Percentiles rank a stretch among this genome's conserved stretches.
phyloP scores from a whole-genome alignment of 2,329 filamentous ascomycete species.

The Metarhizium guizhouense region DNA sequence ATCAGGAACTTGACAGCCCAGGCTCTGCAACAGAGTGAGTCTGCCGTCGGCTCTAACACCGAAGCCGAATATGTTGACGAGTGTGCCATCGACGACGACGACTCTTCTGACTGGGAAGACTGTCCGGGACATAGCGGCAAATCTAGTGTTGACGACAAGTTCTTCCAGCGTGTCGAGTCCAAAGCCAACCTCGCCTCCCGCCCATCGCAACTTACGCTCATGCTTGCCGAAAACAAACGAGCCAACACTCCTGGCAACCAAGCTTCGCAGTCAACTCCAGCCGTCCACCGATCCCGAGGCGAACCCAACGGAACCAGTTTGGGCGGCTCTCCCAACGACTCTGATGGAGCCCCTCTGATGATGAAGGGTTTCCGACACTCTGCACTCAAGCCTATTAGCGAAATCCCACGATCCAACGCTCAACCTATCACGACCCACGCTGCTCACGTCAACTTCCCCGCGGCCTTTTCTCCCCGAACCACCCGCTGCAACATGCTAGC shows the following conservation, averaged over 20 bases:
- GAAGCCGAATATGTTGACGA: slow-evolving; percentile 63
- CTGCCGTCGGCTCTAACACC: slow-evolving; percentile 27
- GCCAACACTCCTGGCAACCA: slow-evolving; percentile 61
- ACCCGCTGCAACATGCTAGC: slow-evolving; percentile 93
- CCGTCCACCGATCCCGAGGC: slow-evolving; percentile 57
- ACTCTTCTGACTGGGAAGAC: slow-evolving; percentile 51
- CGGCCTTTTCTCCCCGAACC: slow-evolving; percentile 80
- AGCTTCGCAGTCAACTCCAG: slow-evolving; percentile 57
- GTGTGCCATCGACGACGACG: slow-evolving; percentile 71
- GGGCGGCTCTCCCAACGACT: slow-evolving; percentile 46
- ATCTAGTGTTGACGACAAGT: slow-evolving; percentile 71
- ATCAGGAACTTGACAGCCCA: slow-evolving; percentile 68
- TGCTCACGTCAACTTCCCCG: slow-evolving; percentile 55
- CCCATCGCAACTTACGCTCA: slow-evolving; percentile 80
- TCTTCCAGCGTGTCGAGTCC: slow-evolving; percentile 89
- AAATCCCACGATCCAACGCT: slow-evolving; percentile 55
- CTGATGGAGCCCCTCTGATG: slow-evolving; percentile 52
- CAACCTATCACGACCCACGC: slow-evolving; percentile 74
- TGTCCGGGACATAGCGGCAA: slow-evolving; percentile 75
- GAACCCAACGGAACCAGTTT: slow-evolving; percentile 33
- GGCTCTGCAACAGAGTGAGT: slow-evolving; percentile 46
- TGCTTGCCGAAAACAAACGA: slow-evolving; percentile 72
- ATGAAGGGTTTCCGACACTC: slow-evolving; percentile 50
- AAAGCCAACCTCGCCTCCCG: slow-evolving; percentile 75
- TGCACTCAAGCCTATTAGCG: slow-evolving; percentile 45